Percentiles rank a stretch among this genome's conserved stretches.
Conservation (phyloP, 164 flowering plant species). For the Kalanchoe fedtschenkoi region DNA sequence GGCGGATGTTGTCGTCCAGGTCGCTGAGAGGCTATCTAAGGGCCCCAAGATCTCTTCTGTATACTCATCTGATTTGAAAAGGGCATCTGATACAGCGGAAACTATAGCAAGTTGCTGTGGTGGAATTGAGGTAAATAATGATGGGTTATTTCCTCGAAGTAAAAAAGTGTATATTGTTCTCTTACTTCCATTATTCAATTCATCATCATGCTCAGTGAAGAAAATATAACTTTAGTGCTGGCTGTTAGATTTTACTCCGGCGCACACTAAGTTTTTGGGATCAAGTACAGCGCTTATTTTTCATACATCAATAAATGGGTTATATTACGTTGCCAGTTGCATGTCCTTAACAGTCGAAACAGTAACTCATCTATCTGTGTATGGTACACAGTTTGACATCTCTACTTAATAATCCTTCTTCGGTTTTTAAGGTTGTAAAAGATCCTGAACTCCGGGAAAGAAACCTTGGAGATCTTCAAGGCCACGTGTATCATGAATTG, state of each 20-base stretch:
- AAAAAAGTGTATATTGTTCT: background rate
- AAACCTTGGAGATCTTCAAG: constrained; percentile 87
- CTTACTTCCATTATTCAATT: background rate
- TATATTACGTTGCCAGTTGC: background rate
- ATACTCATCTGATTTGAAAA: constrained; percentile 81
- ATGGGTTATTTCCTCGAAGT: background rate
- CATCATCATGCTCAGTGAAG: background rate
- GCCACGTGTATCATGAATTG: constrained; percentile 44
- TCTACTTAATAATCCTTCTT: background rate
- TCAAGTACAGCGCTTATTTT: background rate
- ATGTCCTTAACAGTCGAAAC: background rate
- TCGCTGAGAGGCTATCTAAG: constrained; percentile 61
- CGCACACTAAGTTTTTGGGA: too few species aligned
- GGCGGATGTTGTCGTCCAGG: constrained; percentile 25
- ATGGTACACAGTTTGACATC: background rate
- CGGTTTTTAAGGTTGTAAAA: constrained; percentile 40
- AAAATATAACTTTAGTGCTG: background rate
- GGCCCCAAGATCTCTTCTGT: constrained; percentile 53
- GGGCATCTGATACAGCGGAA: constrained; percentile 77
- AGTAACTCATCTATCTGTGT: background rate
- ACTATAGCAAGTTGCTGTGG: constrained; percentile 63
- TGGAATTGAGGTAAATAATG: constrained; percentile 44
- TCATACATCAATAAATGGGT: background rate
- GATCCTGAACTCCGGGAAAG: constrained; percentile 68
- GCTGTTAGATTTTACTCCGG: too few species aligned